Evolutionary conservation across 2,329 filamentous ascomycete genomes (phyloP).

Genomic region (Sporothrix sp.): DNA sequence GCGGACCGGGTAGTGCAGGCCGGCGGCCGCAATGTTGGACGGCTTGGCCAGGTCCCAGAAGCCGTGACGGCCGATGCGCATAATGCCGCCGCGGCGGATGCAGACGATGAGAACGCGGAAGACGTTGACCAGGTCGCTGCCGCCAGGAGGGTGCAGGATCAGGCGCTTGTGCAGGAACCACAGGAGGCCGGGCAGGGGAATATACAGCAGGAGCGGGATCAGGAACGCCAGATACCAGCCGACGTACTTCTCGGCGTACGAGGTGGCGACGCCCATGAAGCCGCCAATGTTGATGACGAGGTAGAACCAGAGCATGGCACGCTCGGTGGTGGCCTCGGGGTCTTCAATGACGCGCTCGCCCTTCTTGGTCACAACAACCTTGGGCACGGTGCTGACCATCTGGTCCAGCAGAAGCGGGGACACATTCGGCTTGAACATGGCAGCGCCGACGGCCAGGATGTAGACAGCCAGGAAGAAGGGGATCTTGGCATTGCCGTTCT

Average conservation of each 20-base stretch:
- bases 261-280: slow-evolving; percentile 54
- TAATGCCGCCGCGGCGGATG: slow-evolving; percentile 31
- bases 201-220: slow-evolving; percentile 42
- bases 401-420: slow-evolving; percentile 63
- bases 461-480: slow-evolving; percentile 53
- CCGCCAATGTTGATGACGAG: slow-evolving; percentile 63
- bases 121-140: slow-evolving; percentile 35
- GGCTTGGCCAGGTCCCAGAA: slow-evolving; percentile 65
- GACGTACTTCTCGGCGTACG: slow-evolving; percentile 63
- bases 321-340: slow-evolving; percentile 55
- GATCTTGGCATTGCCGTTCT: slow-evolving; percentile 35
- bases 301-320: slow-evolving; percentile 57
- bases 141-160: slow-evolving; percentile 35
- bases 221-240: slow-evolving; percentile 58
- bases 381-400: slow-evolving; percentile 48
- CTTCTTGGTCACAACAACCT: slow-evolving; percentile 39
- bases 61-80: slow-evolving; percentile 30
- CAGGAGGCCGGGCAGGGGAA: slow-evolving; percentile 32
- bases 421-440: slow-evolving; percentile 76
- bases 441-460: slow-evolving; percentile 52
- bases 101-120: slow-evolving; percentile 32
- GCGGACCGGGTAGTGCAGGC: slow-evolving; percentile 28
- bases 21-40: slow-evolving; percentile 38
- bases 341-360: slow-evolving; percentile 64
- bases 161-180: slow-evolving; percentile 34